Base-by-base conservation (phyloP, 2,329 filamentous ascomycete species). In the Aspergillus pseudoterreus region DNA sequence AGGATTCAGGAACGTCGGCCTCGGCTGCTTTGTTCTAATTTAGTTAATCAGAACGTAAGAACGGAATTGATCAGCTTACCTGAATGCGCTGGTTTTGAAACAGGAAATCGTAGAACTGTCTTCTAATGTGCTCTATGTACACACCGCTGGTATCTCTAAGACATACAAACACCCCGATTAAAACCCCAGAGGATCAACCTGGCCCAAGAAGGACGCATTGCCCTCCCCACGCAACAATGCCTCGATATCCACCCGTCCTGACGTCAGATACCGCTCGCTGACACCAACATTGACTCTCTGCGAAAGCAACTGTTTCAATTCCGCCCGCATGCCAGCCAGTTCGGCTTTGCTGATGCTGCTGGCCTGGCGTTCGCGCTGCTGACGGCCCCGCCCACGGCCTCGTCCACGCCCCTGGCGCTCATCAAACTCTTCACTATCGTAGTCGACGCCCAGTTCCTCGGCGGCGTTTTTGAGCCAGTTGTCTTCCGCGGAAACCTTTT, bases 401-500 rank as follows among this genome's bases (percentile, higher is more conserved):
- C 64, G 61, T 9, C 57, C 62, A 19, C 60, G 57, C 21, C 58
- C 56, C 49, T 77, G 79, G 6, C 84, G 82, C 58, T 87, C 76
- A 41, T 81, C 88, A 55, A 96, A 86, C 43, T 95, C 90, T 33
- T 95, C 91, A 54, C 84, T 88, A 66, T 97, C 91, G 66, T 95
- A 96, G 47, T 96, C 92, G 0, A 97, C 89, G 1, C 94, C 94
- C 0, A 99, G 78, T 57, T 97, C 92, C 52, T 96, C 91, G 0
- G 94, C 94, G 0, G 91, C 92, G 44, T 82, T 83, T 41, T 84
- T 83, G 61, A 97, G 77, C 84, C 92, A 94, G 50, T 90, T 84
- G 59, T 96, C 89, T 61, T 95, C 89, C 63, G 87, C 87, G 50
- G 83, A 83, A 9, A 86, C 84, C 72, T 92, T 95, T 66, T 95